Percentiles rank a stretch among this genome's conserved stretches.
Conservation (phyloP, 139 green algal species). For the Deuterostichococcus epilithicus region DNA sequence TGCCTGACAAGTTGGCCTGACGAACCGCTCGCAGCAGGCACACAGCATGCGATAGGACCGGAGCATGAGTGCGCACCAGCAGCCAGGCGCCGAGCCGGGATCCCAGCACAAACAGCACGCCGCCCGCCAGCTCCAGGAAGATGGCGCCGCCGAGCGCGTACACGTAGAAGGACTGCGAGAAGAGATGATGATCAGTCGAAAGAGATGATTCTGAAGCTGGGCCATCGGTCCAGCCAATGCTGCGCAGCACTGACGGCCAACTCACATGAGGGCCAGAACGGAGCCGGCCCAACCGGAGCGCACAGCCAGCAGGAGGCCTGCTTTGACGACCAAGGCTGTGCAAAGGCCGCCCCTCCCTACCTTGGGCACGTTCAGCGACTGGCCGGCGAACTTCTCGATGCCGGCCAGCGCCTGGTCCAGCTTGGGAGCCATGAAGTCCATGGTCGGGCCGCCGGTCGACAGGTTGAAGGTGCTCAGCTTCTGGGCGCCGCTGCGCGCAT, state of each 20-base stretch:
- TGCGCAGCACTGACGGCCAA: no score
- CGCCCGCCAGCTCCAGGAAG: conserved; percentile 26
- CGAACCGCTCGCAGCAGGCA: no score
- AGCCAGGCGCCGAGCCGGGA: conserved; percentile 13
- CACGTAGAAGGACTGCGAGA: conserved; percentile 19
- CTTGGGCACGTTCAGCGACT: background rate
- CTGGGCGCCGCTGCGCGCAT: conserved; percentile 20
- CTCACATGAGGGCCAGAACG: no score
- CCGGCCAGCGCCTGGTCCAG: conserved; percentile 24
- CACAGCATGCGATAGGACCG: background rate
- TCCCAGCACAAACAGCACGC: conserved; percentile 25
- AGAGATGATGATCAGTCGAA: background rate
- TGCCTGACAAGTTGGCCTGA: no score
- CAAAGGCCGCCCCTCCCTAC: no score
- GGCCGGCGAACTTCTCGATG: background rate
- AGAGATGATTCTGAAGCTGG: no score
- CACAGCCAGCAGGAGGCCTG: no score
- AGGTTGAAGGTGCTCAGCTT: conserved; percentile 30
- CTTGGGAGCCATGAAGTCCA: conserved; percentile 25
- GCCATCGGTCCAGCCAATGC: no score
- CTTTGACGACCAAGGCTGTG: no score
- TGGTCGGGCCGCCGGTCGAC: conserved; percentile 16
- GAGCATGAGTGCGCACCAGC: conserved; percentile 2
- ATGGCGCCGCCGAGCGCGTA: conserved; percentile 11
- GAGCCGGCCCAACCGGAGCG: no score